Percentiles rank a stretch among this genome's conserved stretches.
Conservation (phyloP, 192 early-diverging fungal genomes). For the Diversispora epigaea region DNA sequence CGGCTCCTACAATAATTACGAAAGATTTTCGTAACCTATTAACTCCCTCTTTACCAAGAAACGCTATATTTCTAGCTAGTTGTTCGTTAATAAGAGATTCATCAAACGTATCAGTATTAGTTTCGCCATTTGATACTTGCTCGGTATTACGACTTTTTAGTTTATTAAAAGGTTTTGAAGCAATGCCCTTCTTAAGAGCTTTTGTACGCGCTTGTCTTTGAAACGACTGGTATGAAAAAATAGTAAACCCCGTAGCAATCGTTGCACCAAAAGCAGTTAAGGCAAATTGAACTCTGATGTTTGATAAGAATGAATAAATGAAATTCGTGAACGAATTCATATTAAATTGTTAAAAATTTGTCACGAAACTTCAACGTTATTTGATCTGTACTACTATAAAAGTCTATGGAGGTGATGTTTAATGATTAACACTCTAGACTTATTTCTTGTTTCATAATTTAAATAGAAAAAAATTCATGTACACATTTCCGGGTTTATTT, state of each 20-base stretch:
- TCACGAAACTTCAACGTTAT: too few species aligned
- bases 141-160: not conserved
- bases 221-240: constrained; percentile 7
- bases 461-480: too few species aligned
- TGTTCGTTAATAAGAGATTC: constrained; percentile 84
- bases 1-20: constrained; percentile 93
- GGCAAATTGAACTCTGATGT: not conserved
- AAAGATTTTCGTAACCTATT: constrained; percentile 71
- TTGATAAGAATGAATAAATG: not conserved
- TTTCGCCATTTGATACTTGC: not conserved
- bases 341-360: not conserved
- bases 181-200: constrained; percentile 16
- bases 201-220: constrained; percentile 9
- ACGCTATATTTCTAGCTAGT: constrained; percentile 80
- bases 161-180: not conserved
- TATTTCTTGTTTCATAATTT: too few species aligned
- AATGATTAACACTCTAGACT: too few species aligned
- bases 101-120: constrained; percentile 35
- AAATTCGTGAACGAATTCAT: not conserved
- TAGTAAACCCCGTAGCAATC: constrained; percentile 5
- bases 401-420: too few species aligned
- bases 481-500: too few species aligned
- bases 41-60: constrained; percentile 83
- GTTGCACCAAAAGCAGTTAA: constrained; percentile 19
- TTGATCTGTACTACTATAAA: too few species aligned